These are phyloP conservation scores for Suillus bovinus DNA, from an alignment of 768 basidiomycete genomes.

Conservation along the genomic window DNA sequence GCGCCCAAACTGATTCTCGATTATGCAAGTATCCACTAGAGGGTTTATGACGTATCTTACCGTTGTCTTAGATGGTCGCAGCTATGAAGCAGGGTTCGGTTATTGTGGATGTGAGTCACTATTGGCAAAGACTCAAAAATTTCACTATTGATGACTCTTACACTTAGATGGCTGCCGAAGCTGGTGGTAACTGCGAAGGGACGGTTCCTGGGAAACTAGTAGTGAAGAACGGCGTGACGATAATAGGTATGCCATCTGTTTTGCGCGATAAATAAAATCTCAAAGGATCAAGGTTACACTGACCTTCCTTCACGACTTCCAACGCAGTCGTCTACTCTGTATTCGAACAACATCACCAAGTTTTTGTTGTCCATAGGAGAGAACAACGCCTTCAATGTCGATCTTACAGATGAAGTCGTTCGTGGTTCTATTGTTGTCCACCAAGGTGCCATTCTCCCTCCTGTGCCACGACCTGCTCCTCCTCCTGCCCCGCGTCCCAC, in stretches of 20 bases:
- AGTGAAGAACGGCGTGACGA: slow-evolving; percentile 73
- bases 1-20: slow-evolving; percentile 84
- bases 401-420: slow-evolving; percentile 82
- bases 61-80: slow-evolving; percentile 59
- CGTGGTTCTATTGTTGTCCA: slow-evolving; percentile 79
- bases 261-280: slow-evolving; percentile 6
- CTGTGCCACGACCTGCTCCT: slow-evolving; percentile 67
- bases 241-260: slow-evolving; percentile 56
- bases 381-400: slow-evolving; percentile 60
- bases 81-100: slow-evolving; percentile 94
- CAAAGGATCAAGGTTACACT: slow-evolving; percentile 58
- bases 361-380: slow-evolving; percentile 80
- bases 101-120: slow-evolving; percentile 60
- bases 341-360: slow-evolving; percentile 91
- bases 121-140: background rate
- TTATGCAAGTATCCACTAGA: slow-evolving; percentile 39
- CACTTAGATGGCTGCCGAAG: slow-evolving; percentile 63
- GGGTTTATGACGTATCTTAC: slow-evolving; percentile 11
- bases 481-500: slow-evolving; percentile 56
- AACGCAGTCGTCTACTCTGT: slow-evolving; percentile 86
- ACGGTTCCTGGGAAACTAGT: slow-evolving; percentile 76
- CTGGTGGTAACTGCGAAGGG: slow-evolving; percentile 87
- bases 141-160: slow-evolving; percentile 14
- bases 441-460: slow-evolving; percentile 62
- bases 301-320: slow-evolving; percentile 88